Evolutionary conservation across 306 rosid genomes (phyloP), one percentile per base, ranked within the genome.

Genomic region (Rosa chinensis): DNA sequence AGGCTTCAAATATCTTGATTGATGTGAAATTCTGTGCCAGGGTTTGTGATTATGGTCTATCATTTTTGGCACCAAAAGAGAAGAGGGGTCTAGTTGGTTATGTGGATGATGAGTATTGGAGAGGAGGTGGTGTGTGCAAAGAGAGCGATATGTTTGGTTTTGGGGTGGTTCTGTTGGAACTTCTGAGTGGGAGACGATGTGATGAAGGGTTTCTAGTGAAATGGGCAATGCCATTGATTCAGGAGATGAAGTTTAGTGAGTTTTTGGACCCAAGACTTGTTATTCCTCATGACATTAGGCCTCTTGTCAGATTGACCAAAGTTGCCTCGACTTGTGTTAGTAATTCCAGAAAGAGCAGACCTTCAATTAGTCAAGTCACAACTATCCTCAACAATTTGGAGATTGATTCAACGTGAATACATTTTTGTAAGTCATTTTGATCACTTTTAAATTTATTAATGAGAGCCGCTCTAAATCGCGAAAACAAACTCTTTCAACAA

Each of bases 171-270:
- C 48, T 92, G 66, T 85, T 95, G 77, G 97, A 95, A 89, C 66
- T 95, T 77, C 75, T 95, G 81, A 95, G 92, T 80, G 99, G 99
- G 47, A 91, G 93, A 78, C 74, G 75, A 8, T 87, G 94, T 74
- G 93, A 91, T 55, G 90, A 86, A 71, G 97, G 97, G 3, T 70
- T 76, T 52, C 61, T 94, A 21, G 90, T 81, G 25, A 91, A 87
- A 18, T 92, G 97, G 99, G 92, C 90, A 17, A 74, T 87, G 93
- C 97, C 97, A 77, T 83, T 95, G 92, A 92, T 95, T 0, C 92
- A 86, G 70, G 92, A 83, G 45, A 83, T 42, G 81, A 91, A 83
- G 42, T 83, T 82, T 64, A 28, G 50, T 78, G 96, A 92, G 78
- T 48, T 95, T 55, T 81, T 91, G 81, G 97, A 92, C 79, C 92